Evolutionary conservation across 2,329 filamentous ascomycete species (phyloP), one percentile per base, ranked within the genome.

Genomic region (Leptosphaerulina australis): DNA sequence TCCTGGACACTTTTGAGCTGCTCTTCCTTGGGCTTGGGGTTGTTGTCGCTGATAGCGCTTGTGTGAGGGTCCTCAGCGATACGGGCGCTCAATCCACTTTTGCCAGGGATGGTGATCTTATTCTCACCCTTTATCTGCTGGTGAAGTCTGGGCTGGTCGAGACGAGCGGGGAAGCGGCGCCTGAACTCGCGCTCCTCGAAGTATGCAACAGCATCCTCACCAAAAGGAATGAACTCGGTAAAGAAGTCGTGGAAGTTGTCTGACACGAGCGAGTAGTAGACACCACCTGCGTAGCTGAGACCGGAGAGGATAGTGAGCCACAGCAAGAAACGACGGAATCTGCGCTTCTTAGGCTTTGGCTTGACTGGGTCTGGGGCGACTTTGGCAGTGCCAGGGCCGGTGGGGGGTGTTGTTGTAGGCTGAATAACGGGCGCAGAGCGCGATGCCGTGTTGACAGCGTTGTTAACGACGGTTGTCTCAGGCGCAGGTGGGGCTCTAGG

Each of bases 201-300:
- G 77, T 96, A 97, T 20, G 96, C 84, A 35, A 99, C 93, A 14
- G 88, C 88, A 71, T 96, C 90, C 77, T 99, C 94, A 66, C 92
- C 94, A 62, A 89, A 96, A 17, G 94, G 94, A 14, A 99, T 77
- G 74, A 93, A 99, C 77, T 97, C 92, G 66, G 92, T 97, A 77
- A 99, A 99, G 80, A 97, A 94, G 75, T 99, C 94, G 77, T 99
- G 93, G 83, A 97, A 99, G 77, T 91, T 96, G 79, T 99, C 94
- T 69, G 88, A 96, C 74, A 94, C 83, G 59, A 96, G 85, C 46
- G 94, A 93, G 75, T 96, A 94, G 81, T 89, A 96, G 46, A 97
- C 87, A 61, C 93, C 91, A 59, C 91, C 91, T 47, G 83, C 89
- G 66, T 96, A 99, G 29, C 88, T 86, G 34, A 95, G 75, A 5